Base-by-base conservation (phyloP, 805 yeast species). In the Metschnikowia vanudenii region DNA sequence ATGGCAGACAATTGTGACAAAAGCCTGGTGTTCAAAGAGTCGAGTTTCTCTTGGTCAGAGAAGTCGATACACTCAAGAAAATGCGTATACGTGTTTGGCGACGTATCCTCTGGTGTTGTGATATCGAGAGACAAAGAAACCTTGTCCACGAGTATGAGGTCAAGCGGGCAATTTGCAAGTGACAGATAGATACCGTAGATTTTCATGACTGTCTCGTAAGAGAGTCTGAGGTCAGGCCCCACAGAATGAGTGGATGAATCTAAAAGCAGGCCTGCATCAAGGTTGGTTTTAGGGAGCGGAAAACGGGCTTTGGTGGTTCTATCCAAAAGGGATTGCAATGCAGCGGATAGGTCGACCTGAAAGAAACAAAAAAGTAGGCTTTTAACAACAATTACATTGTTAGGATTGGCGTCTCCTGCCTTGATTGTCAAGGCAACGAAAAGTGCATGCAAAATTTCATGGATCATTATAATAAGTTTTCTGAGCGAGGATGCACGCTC, bases 101-200 rank as follows among this genome's bases (percentile, higher is more conserved):
- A 52, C 17, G 55, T 61, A 10, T 46, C 46, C 18, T 39, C 38
- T 31, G 60, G 40, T 12, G 57, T 60, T 13, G 69, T 62, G 30
- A 65, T 63, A 48, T 66, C 70, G 13, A 61, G 56, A 2, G 68
- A 60, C n/a, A 56, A 41, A 1, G 58, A 43, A 4, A 47, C 47
- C 28, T 55, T 47, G 22, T 55, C 54, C 12, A 49, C 57, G 0
- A 62, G 59, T 13, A 64, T 43, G 19, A 61, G 53, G 13, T 39
- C 40, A 3, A 48, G 34, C 10, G 71, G 71, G 26, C 62, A 48
- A 26, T 54, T 53, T 3, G 65, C 56, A 16, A 68, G 56, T 1
- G 62, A 45, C 2, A 62, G 60, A 26, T 62, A 37, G 9, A 68
- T 52, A 6, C 54, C 51, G 42, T 60, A 62, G 2, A 68, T 28